A percentile compares a stretch with the other conserved stretches of the same genome.
Evolutionary conservation across 768 basidiomycete species (phyloP).

Genomic region (Plicaturopsis crispa): DNA sequence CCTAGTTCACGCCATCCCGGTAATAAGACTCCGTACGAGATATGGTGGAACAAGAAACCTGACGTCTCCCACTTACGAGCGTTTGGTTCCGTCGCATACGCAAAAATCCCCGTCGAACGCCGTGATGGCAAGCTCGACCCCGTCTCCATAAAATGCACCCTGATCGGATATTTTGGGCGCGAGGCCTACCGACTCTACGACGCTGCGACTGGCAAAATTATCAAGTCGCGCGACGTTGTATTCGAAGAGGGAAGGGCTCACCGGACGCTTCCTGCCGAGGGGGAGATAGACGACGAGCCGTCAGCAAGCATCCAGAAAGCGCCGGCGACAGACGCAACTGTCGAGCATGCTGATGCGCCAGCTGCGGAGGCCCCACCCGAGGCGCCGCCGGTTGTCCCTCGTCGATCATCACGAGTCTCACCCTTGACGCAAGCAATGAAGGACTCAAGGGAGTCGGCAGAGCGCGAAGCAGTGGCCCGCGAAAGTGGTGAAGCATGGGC

Average conservation of each 20-base stretch:
- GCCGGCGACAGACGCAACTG: not conserved
- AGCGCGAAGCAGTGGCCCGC: conserved; percentile 2
- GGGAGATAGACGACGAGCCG: too few relatives aligned
- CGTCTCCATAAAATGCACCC: conserved; percentile 9
- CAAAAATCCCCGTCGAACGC: conserved; percentile 18
- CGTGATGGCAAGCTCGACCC: conserved; percentile 10
- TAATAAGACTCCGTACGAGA: conserved; percentile 11
- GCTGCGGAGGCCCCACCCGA: not conserved
- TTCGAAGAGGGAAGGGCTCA: conserved; percentile 17
- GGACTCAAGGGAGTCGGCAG: not conserved
- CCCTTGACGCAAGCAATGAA: not conserved
- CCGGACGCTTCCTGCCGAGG: conserved; percentile 5
- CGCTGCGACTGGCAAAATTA: conserved; percentile 4
- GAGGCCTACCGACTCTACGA: conserved; percentile 15
- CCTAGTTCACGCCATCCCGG: conserved; percentile 13
- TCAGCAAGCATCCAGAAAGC: not conserved
- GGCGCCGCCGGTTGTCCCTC: conserved; percentile 3
- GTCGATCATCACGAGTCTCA: conserved; percentile 2
- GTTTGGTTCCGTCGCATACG: conserved; percentile 24
- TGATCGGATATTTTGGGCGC: conserved; percentile 16
- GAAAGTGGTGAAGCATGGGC: conserved; percentile 5
- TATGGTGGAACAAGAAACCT: conserved; percentile 12
- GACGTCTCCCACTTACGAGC: conserved; percentile 20
- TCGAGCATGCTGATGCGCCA: not conserved
- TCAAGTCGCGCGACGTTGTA: conserved; percentile 13